phyloP scores from a whole-genome alignment of 768 basidiomycete species.

The Hypholoma sublateritium region DNA sequence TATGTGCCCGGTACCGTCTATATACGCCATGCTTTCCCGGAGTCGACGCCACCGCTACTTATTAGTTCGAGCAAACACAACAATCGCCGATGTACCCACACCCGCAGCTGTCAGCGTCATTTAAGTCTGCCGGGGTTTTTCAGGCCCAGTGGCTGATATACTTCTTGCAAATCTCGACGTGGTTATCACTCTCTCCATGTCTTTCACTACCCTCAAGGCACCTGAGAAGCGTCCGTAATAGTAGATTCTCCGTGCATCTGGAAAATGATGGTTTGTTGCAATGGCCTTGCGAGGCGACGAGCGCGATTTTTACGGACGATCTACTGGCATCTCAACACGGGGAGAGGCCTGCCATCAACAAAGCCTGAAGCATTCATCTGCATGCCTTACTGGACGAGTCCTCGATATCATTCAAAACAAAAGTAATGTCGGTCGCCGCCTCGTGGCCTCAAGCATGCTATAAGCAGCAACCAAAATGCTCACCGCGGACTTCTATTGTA shows the following conservation, averaged over 20 bases:
- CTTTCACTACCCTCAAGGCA: conserved; percentile 18
- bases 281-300: conserved; percentile 3
- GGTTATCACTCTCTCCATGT: conserved; percentile 17
- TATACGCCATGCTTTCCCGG: not conserved
- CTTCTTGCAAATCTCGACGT: conserved; percentile 32
- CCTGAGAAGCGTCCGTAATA: conserved; percentile 19
- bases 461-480: conserved; percentile 25
- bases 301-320: conserved; percentile 27
- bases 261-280: conserved; percentile 9
- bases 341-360: conserved; percentile 8
- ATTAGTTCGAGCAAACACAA: not conserved
- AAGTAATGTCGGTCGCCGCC: conserved; percentile 38
- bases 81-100: not conserved
- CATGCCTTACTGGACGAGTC: conserved; percentile 19
- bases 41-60: conserved; percentile 1
- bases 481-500: conserved; percentile 43
- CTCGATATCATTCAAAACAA: conserved; percentile 21
- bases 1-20: not conserved
- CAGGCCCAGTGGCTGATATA: not conserved
- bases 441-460: conserved; percentile 30
- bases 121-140: conserved; percentile 7
- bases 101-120: conserved; percentile 9
- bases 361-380: conserved; percentile 14
- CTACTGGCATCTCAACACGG: conserved; percentile 17
- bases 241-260: conserved; percentile 26